These are phyloP conservation scores for Laburnicola sp. DNA, from an alignment of 2,329 filamentous ascomycete genomes.

Conservation along the genomic window DNA sequence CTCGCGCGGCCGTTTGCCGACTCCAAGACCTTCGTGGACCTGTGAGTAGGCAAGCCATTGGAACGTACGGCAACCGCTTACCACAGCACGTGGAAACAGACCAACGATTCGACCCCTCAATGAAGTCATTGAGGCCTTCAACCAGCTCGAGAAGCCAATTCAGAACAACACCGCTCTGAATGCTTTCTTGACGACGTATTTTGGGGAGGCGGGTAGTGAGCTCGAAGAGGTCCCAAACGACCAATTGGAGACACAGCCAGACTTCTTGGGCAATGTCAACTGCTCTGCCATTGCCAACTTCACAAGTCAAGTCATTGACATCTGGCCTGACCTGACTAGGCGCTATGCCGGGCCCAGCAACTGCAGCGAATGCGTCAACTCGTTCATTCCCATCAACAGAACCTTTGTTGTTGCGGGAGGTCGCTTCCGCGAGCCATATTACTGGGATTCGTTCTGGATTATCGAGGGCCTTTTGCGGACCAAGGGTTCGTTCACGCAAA, in stretches of 20 bases:
- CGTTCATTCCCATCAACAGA: conserved; percentile 67
- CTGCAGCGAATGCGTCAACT: conserved; percentile 64
- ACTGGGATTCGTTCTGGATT: conserved; percentile 74
- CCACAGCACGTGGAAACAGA: conserved; percentile 44
- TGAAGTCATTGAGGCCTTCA: conserved; percentile 65
- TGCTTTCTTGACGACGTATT: conserved; percentile 64
- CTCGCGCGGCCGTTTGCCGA: conserved; percentile 66
- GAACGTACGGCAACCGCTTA: neutral
- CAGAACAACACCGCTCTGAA: conserved; percentile 65
- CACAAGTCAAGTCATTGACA: conserved; percentile 65
- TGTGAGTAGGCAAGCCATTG: conserved; percentile 24
- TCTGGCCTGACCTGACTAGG: conserved; percentile 70
- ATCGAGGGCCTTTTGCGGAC: conserved; percentile 67
- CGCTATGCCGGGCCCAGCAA: conserved; percentile 54
- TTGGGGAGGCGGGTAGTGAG: conserved; percentile 66
- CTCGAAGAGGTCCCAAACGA: conserved; percentile 58
- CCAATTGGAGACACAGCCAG: conserved; percentile 59
- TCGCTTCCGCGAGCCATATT: conserved; percentile 71
- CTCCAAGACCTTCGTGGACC: conserved; percentile 71
- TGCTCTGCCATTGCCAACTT: conserved; percentile 65
- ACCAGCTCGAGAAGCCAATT: conserved; percentile 62
- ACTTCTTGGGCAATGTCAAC: conserved; percentile 60
- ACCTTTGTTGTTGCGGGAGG: conserved; percentile 72
- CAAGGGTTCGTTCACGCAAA: conserved; percentile 63
- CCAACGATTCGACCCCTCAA: conserved; percentile 63